phyloP scores from a whole-genome alignment of 441 rosid species.

The Populus hybrid region DNA sequence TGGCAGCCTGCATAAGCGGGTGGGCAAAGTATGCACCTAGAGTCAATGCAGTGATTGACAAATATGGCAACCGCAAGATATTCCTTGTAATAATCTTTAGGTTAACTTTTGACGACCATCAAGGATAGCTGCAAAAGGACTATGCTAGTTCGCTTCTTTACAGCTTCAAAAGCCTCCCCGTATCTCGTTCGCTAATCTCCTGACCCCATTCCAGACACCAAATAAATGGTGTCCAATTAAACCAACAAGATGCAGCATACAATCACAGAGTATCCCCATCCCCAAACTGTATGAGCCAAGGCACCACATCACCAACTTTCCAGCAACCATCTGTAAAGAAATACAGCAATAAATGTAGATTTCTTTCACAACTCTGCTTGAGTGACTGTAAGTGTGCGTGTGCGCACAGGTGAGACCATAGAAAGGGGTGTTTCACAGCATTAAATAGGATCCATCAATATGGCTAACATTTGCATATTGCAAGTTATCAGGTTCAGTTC shows the following conservation, averaged over 20 bases:
- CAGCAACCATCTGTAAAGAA: constrained; percentile 74
- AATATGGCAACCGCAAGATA: constrained; percentile 72
- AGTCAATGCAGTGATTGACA: constrained; percentile 71
- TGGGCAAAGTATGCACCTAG: constrained; percentile 73
- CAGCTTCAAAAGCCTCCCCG: constrained; percentile 68
- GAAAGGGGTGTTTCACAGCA: neutral
- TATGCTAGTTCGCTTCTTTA: constrained; percentile 71
- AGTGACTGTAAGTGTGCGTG: neutral
- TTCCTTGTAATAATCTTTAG: constrained; percentile 77
- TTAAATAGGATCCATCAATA: neutral
- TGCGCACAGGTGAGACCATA: neutral
- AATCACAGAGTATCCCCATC: constrained; percentile 75
- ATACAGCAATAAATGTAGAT: neutral
- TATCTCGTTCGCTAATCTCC: constrained; percentile 61
- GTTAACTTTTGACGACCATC: constrained; percentile 80
- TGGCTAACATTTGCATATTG: neutral
- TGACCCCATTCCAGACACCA: constrained; percentile 91
- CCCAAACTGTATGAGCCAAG: constrained; percentile 89
- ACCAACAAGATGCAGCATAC: constrained; percentile 74
- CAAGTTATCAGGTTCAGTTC: neutral
- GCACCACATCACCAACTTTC: constrained; percentile 93
- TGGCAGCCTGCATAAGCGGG: constrained; percentile 82
- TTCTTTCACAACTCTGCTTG: neutral
- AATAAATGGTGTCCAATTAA: constrained; percentile 84
- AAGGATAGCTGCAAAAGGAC: constrained; percentile 73